Base-by-base conservation (phyloP, 1,139 yeast genomes). In the Dujonia santamariae region DNA sequence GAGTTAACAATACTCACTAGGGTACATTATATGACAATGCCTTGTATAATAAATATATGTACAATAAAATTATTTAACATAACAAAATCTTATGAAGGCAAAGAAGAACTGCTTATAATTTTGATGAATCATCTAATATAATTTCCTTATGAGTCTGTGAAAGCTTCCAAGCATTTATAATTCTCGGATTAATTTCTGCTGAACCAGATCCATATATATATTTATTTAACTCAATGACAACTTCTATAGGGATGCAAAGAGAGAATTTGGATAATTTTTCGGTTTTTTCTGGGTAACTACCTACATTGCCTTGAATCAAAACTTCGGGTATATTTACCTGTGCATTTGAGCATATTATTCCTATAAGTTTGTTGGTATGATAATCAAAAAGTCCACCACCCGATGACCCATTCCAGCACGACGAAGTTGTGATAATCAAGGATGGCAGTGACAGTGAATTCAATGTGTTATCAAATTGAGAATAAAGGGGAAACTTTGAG, bases 331-430 rank as follows among this genome's bases (percentile, higher is more conserved):
- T 36, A 24, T 46, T 49, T 1, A 67, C 61, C 37, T 64, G 65
- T 11, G 72, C 90, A 51, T 82, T 82, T 21, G 85, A 77, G 24
- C 85, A 78, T 61, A 82, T 72, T 25, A 80, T 51, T 0, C 85
- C 85, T 9, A 78, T 49, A 4, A 81, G 54, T 26, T 61, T 54
- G 12, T 48, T 45, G 3, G 39, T 30, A 7, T 20, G 12, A 17
- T 5, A n/a, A 36, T 64, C 61, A 37, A 76, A 64, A 3, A 80
- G 51, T 0, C 81, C 86, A 0, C 90, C 90, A 0, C 90, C 90
- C 1, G 85, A 78, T 2, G 87, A 80, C 0, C 90, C 90, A 46
- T 81, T 80, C 86, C 87, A 82, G 53, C 87, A 81, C 8, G 79
- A 68, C 0, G 85, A 72, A 0, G 85, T 72, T 0, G 78, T 63